Percentiles rank a stretch among this genome's conserved stretches.
These are phyloP conservation scores for Didymella keratinophila DNA, from an alignment of 2,329 filamentous ascomycete genomes.

Conservation along the genomic window DNA sequence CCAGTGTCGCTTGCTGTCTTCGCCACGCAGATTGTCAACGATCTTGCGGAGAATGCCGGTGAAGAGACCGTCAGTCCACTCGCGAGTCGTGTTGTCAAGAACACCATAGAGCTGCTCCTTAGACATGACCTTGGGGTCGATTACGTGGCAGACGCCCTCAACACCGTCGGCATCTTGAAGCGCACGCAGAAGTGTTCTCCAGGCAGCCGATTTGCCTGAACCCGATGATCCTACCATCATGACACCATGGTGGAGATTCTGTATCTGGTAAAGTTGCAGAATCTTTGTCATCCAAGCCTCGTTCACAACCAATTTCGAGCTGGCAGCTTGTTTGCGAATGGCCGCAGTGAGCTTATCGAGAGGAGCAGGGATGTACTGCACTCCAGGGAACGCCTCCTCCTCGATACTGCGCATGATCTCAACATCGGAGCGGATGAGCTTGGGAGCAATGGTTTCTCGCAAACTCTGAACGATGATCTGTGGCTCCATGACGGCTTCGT, in stretches of 20 bases:
- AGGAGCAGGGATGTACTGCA: slow-evolving; percentile 90
- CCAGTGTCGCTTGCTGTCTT: slow-evolving; percentile 97
- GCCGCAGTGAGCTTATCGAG: slow-evolving; percentile 80
- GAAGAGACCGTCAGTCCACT: slow-evolving; percentile 99
- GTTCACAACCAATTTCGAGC: slow-evolving; percentile 86
- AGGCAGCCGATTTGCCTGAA: slow-evolving; percentile 95
- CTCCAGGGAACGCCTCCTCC: slow-evolving; percentile 84
- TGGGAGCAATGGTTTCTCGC: slow-evolving; percentile 96
- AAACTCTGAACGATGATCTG: slow-evolving; percentile 99
- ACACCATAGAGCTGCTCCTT: slow-evolving; percentile 97
- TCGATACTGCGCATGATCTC: slow-evolving; percentile 88
- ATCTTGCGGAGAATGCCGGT: slow-evolving; percentile 98
- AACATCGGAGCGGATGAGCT: slow-evolving; percentile 91
- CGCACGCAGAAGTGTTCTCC: slow-evolving; percentile 90
- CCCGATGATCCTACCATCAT: slow-evolving; percentile 99
- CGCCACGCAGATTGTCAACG: slow-evolving; percentile 96
- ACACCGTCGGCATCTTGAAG: slow-evolving; percentile 88
- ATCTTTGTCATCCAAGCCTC: slow-evolving; percentile 98
- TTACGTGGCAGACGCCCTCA: slow-evolving; percentile 95
- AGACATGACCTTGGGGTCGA: slow-evolving; percentile 99
- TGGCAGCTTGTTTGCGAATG: slow-evolving; percentile 81
- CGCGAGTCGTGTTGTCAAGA: slow-evolving; percentile 92
- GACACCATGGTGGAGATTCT: slow-evolving; percentile 96
- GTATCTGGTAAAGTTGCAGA: slow-evolving; percentile 96
- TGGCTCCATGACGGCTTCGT: slow-evolving; percentile 82